These are phyloP conservation scores for Fusarium floridanum DNA, from an alignment of 2,329 filamentous ascomycete genomes.

Conservation along the genomic window DNA sequence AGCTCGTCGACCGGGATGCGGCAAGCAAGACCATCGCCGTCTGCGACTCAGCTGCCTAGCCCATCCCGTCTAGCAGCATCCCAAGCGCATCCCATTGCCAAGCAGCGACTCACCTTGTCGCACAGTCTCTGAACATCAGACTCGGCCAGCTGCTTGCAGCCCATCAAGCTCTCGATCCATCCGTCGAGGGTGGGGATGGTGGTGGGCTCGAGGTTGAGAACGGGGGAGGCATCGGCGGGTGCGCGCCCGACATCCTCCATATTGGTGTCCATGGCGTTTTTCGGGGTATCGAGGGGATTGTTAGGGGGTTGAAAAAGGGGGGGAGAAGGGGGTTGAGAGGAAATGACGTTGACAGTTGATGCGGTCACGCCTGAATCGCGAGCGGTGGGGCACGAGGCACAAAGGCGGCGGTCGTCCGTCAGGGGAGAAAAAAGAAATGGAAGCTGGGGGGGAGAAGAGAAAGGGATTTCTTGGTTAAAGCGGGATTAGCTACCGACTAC, in stretches of 20 bases:
- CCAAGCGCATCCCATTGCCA: neutral
- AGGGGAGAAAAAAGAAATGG: conserved; percentile 35
- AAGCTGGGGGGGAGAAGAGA: conserved; percentile 9
- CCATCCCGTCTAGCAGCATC: conserved; percentile 1
- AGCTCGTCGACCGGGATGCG: conserved; percentile 27
- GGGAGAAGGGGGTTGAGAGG: conserved; percentile 25
- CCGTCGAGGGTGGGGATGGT: conserved; percentile 94
- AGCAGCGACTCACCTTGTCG: conserved; percentile 79
- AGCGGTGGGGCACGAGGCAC: conserved; percentile 49
- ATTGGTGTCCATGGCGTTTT: conserved; percentile 85
- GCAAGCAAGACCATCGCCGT: conserved; percentile 9
- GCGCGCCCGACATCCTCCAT: conserved; percentile 98
- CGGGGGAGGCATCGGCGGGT: conserved; percentile 81
- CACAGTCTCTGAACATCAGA: conserved; percentile 95
- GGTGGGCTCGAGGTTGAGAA: conserved; percentile 78
- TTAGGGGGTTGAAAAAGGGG: conserved; percentile 24
- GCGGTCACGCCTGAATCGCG: conserved; percentile 49
- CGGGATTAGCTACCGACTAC: conserved; percentile 34
- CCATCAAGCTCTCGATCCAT: conserved; percentile 99
- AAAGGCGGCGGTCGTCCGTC: conserved; percentile 45
- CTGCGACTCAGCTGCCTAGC: conserved; percentile 1
- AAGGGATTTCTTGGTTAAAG: neutral
- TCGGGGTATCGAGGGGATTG: conserved; percentile 33
- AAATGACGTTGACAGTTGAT: conserved; percentile 49
- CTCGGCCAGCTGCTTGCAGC: conserved; percentile 97